Conservation (phyloP, 2,329 filamentous ascomycete species). For the Hymenoscyphus linearis region DNA sequence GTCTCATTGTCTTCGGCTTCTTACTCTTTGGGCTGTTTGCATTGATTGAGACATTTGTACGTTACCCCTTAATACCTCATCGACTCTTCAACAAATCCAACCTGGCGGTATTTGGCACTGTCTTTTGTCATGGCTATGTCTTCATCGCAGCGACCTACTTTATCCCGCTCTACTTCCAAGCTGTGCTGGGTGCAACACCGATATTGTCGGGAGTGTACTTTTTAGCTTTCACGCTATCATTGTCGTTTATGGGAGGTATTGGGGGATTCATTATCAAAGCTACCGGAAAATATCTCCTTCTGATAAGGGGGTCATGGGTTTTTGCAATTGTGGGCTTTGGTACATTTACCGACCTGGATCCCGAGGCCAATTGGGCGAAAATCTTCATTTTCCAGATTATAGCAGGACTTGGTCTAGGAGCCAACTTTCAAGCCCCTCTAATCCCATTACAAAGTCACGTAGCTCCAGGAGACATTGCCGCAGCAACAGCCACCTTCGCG, state of each 20-base stretch:
- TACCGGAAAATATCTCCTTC: conserved; percentile 58
- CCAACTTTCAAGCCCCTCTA: conserved; percentile 63
- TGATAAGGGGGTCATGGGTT: conserved; percentile 53
- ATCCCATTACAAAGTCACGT: conserved; percentile 62
- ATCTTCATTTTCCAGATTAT: conserved; percentile 58
- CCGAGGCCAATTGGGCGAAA: conserved; percentile 48
- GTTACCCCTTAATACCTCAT: conserved; percentile 73
- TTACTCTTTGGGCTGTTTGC: conserved; percentile 56
- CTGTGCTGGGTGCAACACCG: conserved; percentile 36
- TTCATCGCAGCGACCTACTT: conserved; percentile 25
- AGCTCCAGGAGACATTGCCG: conserved; percentile 56
- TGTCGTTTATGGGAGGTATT: conserved; percentile 56
- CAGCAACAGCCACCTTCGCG: conserved; percentile 57
- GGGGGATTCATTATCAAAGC: conserved; percentile 53
- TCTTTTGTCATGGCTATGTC: conserved; percentile 65
- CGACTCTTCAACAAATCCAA: conserved; percentile 67
- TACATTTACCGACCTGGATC: conserved; percentile 55
- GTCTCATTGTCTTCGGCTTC: conserved; percentile 55
- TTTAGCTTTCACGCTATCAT: conserved; percentile 61
- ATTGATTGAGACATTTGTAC: conserved; percentile 67
- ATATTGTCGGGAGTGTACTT: conserved; percentile 72
- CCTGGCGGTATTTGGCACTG: conserved; percentile 58
- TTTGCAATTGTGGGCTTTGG: conserved; percentile 61
- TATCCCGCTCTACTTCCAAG: conserved; percentile 68
- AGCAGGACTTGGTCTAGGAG: conserved; percentile 57